These are phyloP conservation scores for Colletotrichum limetticola DNA, from an alignment of 2,329 filamentous ascomycete species.

Conservation along the genomic window DNA sequence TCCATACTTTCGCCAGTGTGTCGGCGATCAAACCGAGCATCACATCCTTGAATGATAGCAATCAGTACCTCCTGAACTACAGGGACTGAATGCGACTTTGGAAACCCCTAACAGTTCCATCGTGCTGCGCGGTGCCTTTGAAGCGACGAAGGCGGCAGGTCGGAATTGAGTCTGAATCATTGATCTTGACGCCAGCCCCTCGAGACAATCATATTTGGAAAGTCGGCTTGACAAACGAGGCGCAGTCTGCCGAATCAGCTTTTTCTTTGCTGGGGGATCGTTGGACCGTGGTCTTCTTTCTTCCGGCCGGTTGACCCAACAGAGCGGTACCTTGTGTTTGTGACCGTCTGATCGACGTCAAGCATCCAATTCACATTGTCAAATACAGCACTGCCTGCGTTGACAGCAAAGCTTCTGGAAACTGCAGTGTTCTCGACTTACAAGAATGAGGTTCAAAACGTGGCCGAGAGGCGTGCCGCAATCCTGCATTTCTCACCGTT, in stretches of 20 bases:
- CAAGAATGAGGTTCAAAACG: background rate
- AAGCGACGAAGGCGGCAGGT: background rate
- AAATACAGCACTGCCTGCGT: background rate
- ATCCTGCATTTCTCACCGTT: background rate
- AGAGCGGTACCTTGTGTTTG: background rate
- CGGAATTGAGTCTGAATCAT: background rate
- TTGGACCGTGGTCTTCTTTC: too few relatives aligned
- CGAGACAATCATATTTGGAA: background rate
- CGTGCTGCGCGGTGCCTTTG: too few relatives aligned
- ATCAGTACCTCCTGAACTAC: background rate
- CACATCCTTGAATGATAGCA: background rate
- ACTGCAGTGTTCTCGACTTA: background rate
- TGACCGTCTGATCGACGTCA: slow-evolving; percentile 6
- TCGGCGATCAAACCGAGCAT: slow-evolving; percentile 3
- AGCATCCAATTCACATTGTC: background rate
- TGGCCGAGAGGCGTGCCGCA: background rate
- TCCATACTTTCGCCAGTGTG: background rate
- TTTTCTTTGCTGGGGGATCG: background rate
- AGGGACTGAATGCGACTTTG: background rate
- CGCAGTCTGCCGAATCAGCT: background rate
- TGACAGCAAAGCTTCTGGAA: too few relatives aligned
- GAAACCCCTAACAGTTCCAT: background rate
- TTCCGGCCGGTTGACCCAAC: background rate
- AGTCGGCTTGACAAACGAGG: background rate
- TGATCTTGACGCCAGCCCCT: background rate